A percentile compares a stretch with the other conserved stretches of the same genome.
These are phyloP conservation scores for Naganishia albida DNA, from an alignment of 1,284 basidiomycete species.

Conservation along the genomic window DNA sequence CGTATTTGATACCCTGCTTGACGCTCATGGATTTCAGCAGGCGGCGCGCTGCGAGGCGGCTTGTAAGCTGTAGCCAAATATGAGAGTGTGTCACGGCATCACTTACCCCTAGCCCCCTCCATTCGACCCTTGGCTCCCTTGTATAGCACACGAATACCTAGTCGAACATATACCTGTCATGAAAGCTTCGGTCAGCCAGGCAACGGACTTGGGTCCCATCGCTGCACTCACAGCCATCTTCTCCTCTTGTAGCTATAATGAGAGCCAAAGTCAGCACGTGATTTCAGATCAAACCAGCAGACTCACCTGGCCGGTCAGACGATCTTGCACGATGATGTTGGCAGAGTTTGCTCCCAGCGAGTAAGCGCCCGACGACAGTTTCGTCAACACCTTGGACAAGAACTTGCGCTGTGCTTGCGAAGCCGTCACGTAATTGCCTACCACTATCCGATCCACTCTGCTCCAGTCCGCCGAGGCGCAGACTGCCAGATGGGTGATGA, in stretches of 20 bases:
- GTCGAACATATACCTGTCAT: slow-evolving; percentile 81
- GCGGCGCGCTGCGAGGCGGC: slow-evolving; percentile 61
- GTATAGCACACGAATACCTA: slow-evolving; percentile 90
- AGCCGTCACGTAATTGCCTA: slow-evolving; percentile 93
- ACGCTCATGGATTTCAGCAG: slow-evolving; percentile 86
- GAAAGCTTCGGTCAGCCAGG: slow-evolving; percentile 29
- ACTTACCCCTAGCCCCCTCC: slow-evolving; percentile 80
- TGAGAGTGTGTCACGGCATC: not conserved
- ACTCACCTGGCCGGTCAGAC: slow-evolving; percentile 68
- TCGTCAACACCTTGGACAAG: slow-evolving; percentile 84
- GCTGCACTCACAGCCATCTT: slow-evolving; percentile 65
- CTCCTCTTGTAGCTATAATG: slow-evolving; percentile 78
- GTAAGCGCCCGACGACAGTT: slow-evolving; percentile 82
- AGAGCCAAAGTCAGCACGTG: not conserved
- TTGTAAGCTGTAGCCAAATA: not conserved
- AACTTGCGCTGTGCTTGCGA: slow-evolving; percentile 96
- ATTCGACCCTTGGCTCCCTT: slow-evolving; percentile 87
- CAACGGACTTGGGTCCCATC: not conserved
- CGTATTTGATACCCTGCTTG: slow-evolving; percentile 94
- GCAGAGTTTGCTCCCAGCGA: slow-evolving; percentile 79
- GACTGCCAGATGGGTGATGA: slow-evolving; percentile 87
- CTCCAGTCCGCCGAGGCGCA: slow-evolving; percentile 93
- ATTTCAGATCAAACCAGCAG: not conserved
- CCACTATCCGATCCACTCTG: slow-evolving; percentile 81
- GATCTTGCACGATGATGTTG: slow-evolving; percentile 94